Conservation (phyloP, 805 yeast species). For the Candida gorgasii region DNA sequence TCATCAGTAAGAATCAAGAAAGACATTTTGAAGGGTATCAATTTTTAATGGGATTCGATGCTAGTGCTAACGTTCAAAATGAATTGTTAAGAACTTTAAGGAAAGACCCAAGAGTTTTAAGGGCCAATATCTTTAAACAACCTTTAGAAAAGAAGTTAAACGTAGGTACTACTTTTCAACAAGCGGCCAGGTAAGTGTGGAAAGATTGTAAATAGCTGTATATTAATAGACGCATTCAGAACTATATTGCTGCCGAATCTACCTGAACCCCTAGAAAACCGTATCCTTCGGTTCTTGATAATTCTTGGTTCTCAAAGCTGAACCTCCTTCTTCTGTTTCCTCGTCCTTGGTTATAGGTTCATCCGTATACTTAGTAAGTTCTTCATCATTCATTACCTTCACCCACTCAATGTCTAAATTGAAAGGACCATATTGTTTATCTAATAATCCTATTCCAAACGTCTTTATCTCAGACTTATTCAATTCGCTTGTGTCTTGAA, state of each 20-base stretch:
- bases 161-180: constrained; percentile 58
- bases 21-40: constrained; percentile 88
- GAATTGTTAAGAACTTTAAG: constrained; percentile 79
- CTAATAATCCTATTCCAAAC: constrained; percentile 76
- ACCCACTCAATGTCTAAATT: constrained; percentile 70
- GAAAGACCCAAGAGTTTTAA: constrained; percentile 87
- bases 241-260: no score
- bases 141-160: constrained; percentile 53
- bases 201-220: constrained; percentile 2
- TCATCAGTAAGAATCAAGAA: constrained; percentile 83
- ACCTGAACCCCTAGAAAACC: constrained; percentile 2
- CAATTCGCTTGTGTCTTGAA: constrained; percentile 50
- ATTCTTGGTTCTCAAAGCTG: constrained; percentile 6
- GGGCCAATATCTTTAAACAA: constrained; percentile 71
- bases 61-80: constrained; percentile 81
- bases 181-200: constrained; percentile 23
- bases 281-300: constrained; percentile 10
- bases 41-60: constrained; percentile 83
- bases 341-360: neutral
- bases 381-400: constrained; percentile 63
- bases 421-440: constrained; percentile 76
- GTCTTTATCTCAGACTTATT: constrained; percentile 68
- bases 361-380: constrained; percentile 16
- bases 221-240: no score
- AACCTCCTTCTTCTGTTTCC: constrained; percentile 1